phyloP scores from a whole-genome alignment of 1,284 basidiomycete species.

The Sanguinoderma infundibulare region DNA sequence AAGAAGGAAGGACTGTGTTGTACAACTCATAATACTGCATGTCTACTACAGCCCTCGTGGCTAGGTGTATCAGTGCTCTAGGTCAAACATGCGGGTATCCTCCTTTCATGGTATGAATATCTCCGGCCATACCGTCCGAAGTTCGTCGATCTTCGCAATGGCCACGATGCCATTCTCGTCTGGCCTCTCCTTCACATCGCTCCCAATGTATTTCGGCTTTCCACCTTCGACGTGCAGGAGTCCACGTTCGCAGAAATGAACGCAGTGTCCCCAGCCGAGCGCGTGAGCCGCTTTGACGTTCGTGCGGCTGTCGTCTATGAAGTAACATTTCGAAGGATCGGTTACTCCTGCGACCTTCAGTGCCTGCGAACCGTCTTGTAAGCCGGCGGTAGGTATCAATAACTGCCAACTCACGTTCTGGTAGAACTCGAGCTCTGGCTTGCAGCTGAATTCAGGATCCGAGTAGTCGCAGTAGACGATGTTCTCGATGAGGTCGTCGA shows the following conservation, averaged over 20 bases:
- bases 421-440: constrained; percentile 80
- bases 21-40: background rate
- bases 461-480: constrained; percentile 85
- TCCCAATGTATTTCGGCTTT: constrained; percentile 53
- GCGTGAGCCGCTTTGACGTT: constrained; percentile 68
- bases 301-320: constrained; percentile 74
- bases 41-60: background rate
- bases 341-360: constrained; percentile 59
- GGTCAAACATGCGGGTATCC: background rate
- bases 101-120: constrained; percentile 52
- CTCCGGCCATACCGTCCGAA: constrained; percentile 73
- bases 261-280: constrained; percentile 74
- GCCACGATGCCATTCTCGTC: constrained; percentile 48
- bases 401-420: constrained; percentile 46
- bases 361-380: constrained; percentile 49
- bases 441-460: constrained; percentile 75
- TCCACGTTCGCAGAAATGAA: constrained; percentile 73
- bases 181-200: constrained; percentile 39
- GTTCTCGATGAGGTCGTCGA: constrained; percentile 81
- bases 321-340: constrained; percentile 72
- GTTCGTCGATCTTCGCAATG: constrained; percentile 60
- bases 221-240: constrained; percentile 68
- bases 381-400: background rate
- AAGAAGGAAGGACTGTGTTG: background rate
- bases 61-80: background rate